Base-by-base conservation (phyloP, 495 filamentous ascomycete species). In the Penicillium diatomitis region DNA sequence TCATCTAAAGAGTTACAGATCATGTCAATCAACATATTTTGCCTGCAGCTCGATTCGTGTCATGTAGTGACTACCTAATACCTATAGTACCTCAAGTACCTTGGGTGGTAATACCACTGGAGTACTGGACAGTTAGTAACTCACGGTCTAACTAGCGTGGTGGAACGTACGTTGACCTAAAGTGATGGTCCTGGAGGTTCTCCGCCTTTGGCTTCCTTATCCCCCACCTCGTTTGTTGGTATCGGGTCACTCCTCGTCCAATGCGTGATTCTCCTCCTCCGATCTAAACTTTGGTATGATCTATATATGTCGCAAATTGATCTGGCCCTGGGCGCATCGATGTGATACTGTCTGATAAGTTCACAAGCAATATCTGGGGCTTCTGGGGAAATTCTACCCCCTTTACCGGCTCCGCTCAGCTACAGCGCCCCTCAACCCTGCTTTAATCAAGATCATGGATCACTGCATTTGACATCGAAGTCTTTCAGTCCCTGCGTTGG, bases 291-390 rank as follows among this genome's bases (percentile, higher is more conserved):
- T 34, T 42, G 12, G 5, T 31, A 30, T n/a, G 40, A 32, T 30
- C 10, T 31, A 5, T n/a, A 10, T 0, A 2, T 38, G 27, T 37
- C 12, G 8, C 8, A 37, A 29, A 7, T 4, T 27, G 28, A 12
- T 10, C 42, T 11, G 9, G 36, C 32, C 7, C 12, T 34, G 11
- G 12, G 50, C 50, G 56, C 59, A 70, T 61, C 65, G 58, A 70
- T 72, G 65, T 69, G 58, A 70, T 55, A 41, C 51, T 31, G 36
- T 43, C 39, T 29, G 33, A 41, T 41, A 11, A 8, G 28, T 28
- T 40, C 27, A 30, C 43, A 47, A 47, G 44, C 52, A 31, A 43
- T 58, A 53, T 48, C 53, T 57, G 42, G 56, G 52, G 36, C 34
- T 32, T 32, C 28, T 36, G 33, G 29, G 40, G 28, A n/a, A 42